These are phyloP conservation scores for Scutellaria baicalensis DNA, from an alignment of 257 asterid species.

Conservation along the genomic window DNA sequence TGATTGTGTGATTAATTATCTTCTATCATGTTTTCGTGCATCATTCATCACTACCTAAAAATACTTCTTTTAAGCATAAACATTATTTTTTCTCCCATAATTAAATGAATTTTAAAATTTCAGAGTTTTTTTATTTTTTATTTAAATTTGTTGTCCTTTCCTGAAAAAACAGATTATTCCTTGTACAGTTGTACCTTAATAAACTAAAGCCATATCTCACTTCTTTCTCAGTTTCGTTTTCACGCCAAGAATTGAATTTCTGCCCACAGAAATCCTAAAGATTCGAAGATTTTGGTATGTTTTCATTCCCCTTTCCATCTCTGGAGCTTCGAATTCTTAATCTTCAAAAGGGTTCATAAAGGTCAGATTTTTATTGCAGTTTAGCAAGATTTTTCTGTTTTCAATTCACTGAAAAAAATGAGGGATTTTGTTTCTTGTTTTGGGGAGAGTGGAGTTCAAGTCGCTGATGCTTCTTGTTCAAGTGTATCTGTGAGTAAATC, in stretches of 20 bases:
- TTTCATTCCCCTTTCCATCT: slow-evolving; percentile 17
- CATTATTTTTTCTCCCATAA: too few relatives aligned
- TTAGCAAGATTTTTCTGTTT: background rate
- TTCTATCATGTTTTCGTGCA: too few relatives aligned
- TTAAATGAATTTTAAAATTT: too few relatives aligned
- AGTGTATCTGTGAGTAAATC: slow-evolving; percentile 40
- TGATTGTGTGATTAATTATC: too few relatives aligned
- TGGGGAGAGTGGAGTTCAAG: slow-evolving; percentile 92
- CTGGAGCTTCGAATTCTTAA: background rate
- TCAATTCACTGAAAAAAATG: too few relatives aligned
- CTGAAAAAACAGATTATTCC: slow-evolving; percentile 30
- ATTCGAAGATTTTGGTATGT: slow-evolving; percentile 21
- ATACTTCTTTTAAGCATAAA: too few relatives aligned
- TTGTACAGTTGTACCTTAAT: slow-evolving; percentile 42
- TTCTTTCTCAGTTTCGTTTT: background rate
- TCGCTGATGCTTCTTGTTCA: slow-evolving; percentile 82
- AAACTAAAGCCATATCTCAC: slow-evolving; percentile 13
- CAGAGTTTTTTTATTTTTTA: too few relatives aligned
- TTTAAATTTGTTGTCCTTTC: slow-evolving; percentile 15
- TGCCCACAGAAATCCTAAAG: background rate
- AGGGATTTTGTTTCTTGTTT: slow-evolving; percentile 95
- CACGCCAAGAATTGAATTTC: background rate
- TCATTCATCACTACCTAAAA: too few relatives aligned
- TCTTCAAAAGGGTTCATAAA: slow-evolving; percentile 13
- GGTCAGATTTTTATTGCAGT: slow-evolving; percentile 6